Base-by-base conservation (phyloP, 768 basidiomycete species). In the Tylopilus cervinicoccineus region DNA sequence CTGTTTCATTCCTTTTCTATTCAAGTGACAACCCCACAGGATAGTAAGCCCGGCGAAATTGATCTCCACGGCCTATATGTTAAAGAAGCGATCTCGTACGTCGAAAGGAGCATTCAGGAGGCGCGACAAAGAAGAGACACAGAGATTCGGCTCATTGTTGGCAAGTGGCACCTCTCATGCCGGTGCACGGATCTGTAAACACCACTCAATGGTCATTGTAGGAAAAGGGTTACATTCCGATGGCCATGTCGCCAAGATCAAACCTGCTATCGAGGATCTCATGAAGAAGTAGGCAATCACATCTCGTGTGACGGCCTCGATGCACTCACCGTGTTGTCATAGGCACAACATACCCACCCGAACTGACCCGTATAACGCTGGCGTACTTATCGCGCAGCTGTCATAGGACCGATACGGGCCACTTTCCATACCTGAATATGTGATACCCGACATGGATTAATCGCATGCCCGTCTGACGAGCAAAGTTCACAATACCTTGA, bases 1-100 rank as follows among this genome's bases (percentile, higher is more conserved):
- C 4, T 17, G 0, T 17, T 38, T 42, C 8, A 22, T 12, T 37
- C 32, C 5, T n/a, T 8, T 22, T 32, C 2, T 11, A 34, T 33
- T 43, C 11, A 43, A 33, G 19, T 17, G 23, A 23, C 33, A 12
- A 28, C 7, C 14, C n/a, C 2, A 53, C 59, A 84, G 79, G 81
- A 87, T 51, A 83, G 84, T 43, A 66, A 77, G 49, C 76, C 76
- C 0, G 88, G 85, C 2, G 88, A 93, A 64, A 71, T 96, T 38
- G 90, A 97, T 66, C 70, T 97, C 20, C 94, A 97, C 61, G 94
- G 92, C 2, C 71, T 98, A 4, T 95, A 90, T 65, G 93, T 95
- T 52, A 92, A 91, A 61, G 95, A 98, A 69, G 91, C 93, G 19
- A 81, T 95, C 40, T 72, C 77, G 36, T 77, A 76, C 44, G 83